Evolutionary conservation across 1,139 yeast genomes (phyloP), one percentile per base, ranked within the genome.

Genomic region (Komagataea norvegica): DNA sequence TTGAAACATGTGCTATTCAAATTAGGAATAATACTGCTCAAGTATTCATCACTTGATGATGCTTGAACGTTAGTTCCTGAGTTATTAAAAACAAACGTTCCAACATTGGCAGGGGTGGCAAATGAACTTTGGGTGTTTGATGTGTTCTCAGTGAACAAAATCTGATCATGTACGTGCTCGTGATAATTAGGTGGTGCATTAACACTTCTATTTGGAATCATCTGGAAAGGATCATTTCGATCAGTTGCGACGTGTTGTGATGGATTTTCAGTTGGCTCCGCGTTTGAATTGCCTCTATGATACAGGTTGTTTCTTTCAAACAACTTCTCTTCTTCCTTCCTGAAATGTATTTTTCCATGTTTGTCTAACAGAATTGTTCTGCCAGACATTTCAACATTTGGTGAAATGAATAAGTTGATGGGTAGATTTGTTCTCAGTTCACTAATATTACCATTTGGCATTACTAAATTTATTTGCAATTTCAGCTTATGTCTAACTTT

Each of bases 171-270:
- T 19, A 85, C 73, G 54, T 83, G 93, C 41, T 72, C 75, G 47
- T 79, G 82, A 55, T 87, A 85, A 46, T 84, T 74, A 6, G 97
- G 97, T 2, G 96, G 96, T 3, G 95, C 91, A 29, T 76, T 61
- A 24, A 57, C 54, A 46, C 87, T 88, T 86, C 0, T 88, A 95
- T 17, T 88, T 77, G 1, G 95, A 95, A 32, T 87, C 59, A 0
- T 91, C 83, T 1, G 95, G 86, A 10, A 27, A 5, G 32, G 33
- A 17, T 33, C 29, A 34, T 29, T 14, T 10, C 13, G 6, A 14
- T 15, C 31, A 10, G 23, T 10, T 8, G 10, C 13, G n/a, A n/a
- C 6, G 15, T 10, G 22, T 24, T 31, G 18, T 17, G 9, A 13
- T 16, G 34, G 28, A 29, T 42, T 44, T 19, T n/a, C 29, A 36